A percentile compares a stretch with the other conserved stretches of the same genome.
These are phyloP conservation scores for Rhodosporidiobolus sp. DNA, from an alignment of 768 basidiomycete genomes.

Conservation along the genomic window DNA sequence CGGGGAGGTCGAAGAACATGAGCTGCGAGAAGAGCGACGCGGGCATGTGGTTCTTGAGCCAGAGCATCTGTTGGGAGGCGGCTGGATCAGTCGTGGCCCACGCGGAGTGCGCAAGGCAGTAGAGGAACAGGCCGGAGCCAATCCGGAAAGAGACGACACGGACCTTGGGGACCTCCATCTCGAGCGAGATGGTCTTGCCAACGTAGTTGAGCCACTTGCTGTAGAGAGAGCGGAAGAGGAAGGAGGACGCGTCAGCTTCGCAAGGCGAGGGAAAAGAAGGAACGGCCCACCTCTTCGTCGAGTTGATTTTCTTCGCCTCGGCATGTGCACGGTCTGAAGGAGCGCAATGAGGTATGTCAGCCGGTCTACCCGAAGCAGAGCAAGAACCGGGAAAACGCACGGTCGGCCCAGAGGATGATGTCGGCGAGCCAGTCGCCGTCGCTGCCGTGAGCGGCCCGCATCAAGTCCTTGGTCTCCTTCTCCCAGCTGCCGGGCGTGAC, in stretches of 20 bases:
- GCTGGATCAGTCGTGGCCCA: not conserved
- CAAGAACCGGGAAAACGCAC: not conserved
- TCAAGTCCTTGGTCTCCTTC: not conserved
- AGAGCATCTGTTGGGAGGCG: slow-evolving; percentile 61
- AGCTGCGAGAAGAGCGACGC: slow-evolving; percentile 58
- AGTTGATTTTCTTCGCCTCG: slow-evolving; percentile 87
- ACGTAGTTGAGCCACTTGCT: slow-evolving; percentile 89
- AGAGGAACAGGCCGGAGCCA: too few species aligned
- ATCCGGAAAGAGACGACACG: not conserved
- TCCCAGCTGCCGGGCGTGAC: slow-evolving; percentile 63
- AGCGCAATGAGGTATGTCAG: slow-evolving; percentile 19
- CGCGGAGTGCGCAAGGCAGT: not conserved
- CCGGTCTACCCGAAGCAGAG: not conserved
- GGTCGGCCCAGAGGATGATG: slow-evolving; percentile 89
- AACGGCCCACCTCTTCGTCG: slow-evolving; percentile 50
- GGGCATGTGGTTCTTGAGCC: slow-evolving; percentile 88
- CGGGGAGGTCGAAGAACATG: slow-evolving; percentile 51
- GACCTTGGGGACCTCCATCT: slow-evolving; percentile 93
- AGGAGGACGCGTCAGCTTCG: too few species aligned
- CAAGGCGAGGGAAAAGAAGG: not conserved
- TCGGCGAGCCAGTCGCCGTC: slow-evolving; percentile 67
- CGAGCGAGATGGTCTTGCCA: slow-evolving; percentile 92
- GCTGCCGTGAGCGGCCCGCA: too few species aligned
- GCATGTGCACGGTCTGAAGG: slow-evolving; percentile 72
- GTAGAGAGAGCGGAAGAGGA: slow-evolving; percentile 36